Evolutionary conservation across 768 basidiomycete species (phyloP).

Genomic region (Naganishia randhawae): DNA sequence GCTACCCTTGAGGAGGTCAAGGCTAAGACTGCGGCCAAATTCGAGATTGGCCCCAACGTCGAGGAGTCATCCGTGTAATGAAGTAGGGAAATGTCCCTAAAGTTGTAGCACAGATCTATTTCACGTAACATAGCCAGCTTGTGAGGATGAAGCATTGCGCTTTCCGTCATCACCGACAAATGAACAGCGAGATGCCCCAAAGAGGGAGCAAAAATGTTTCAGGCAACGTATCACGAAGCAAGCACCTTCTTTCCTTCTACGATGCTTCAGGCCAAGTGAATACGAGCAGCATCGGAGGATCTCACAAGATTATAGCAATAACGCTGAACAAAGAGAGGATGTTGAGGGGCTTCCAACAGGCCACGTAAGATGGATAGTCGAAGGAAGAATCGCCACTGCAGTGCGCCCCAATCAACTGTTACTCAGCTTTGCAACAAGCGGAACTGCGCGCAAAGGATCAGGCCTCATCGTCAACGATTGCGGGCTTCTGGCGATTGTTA

Average conservation of each 20-base stretch:
- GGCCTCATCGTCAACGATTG: conserved; percentile 3
- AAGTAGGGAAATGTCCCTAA: neutral
- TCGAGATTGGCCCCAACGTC: conserved; percentile 50
- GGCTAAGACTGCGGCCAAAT: conserved; percentile 82
- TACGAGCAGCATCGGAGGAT: no score
- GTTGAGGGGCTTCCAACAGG: neutral
- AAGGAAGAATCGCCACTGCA: neutral
- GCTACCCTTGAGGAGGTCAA: conserved; percentile 76
- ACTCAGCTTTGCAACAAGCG: conserved; percentile 4
- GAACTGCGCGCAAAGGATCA: neutral
- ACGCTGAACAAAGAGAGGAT: neutral
- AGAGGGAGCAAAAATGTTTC: no score
- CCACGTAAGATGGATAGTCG: neutral
- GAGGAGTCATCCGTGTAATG: conserved; percentile 20
- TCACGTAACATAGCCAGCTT: neutral
- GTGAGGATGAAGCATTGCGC: no score
- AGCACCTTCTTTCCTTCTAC: no score
- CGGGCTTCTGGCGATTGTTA: neutral
- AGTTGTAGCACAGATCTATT: neutral
- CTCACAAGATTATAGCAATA: neutral
- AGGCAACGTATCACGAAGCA: no score
- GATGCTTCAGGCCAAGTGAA: no score
- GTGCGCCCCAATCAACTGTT: neutral
- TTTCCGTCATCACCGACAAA: no score
- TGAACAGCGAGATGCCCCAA: no score